A percentile compares a stretch with the other conserved stretches of the same genome.
Evolutionary conservation across 78 protist species (phyloP).

Genomic region (Dictyostelium purpureum): DNA sequence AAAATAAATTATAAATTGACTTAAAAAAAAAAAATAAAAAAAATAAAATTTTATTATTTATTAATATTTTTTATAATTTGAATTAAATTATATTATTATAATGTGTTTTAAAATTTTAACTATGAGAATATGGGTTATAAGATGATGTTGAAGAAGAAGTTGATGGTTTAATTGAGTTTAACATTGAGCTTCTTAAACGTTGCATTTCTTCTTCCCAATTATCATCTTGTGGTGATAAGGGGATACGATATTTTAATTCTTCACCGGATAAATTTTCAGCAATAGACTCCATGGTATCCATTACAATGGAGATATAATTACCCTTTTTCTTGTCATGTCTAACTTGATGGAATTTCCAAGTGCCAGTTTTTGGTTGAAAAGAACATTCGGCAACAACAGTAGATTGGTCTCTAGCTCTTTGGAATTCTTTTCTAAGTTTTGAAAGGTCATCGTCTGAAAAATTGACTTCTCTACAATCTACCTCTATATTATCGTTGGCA

Average conservation of each 20-base stretch:
- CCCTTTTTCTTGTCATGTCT: constrained; percentile 54
- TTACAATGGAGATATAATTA: constrained; percentile 64
- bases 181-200: not conserved
- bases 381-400: constrained; percentile 45
- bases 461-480: constrained; percentile 21
- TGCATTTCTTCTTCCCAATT: constrained; percentile 57
- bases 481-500: constrained; percentile 25
- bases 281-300: constrained; percentile 81
- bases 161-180: not conserved
- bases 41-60: too few species aligned
- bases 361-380: constrained; percentile 47
- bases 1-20: too few species aligned
- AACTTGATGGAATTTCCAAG: constrained; percentile 60
- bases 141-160: not conserved
- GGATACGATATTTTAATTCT: constrained; percentile 51
- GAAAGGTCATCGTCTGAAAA: constrained; percentile 34
- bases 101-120: too few species aligned
- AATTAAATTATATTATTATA: too few species aligned
- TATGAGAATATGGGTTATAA: too few species aligned
- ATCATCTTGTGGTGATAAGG: constrained; percentile 22
- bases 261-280: constrained; percentile 56
- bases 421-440: not conserved
- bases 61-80: too few species aligned
- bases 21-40: too few species aligned
- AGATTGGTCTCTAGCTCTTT: constrained; percentile 32